Base-by-base conservation (phyloP, 2,329 filamentous ascomycete species). In the Capronia americana region DNA sequence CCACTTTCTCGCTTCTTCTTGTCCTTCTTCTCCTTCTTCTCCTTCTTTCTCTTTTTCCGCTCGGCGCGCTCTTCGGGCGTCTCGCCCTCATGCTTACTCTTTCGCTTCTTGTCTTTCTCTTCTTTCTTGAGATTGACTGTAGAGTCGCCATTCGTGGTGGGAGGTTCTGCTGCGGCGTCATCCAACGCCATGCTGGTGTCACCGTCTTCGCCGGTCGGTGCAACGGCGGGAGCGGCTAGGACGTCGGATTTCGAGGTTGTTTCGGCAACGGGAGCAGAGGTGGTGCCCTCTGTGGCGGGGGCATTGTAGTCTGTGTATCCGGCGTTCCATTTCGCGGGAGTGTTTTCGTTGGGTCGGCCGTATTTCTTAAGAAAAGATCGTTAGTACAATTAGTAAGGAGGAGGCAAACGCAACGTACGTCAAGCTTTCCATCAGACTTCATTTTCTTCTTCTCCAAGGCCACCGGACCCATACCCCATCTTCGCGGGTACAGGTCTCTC, bases 381-480 rank as follows among this genome's bases (percentile, higher is more conserved):
- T 38, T 41, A 34, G 55, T 60, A 60, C 50, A 57, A 30, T 38
- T 24, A 32, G 12, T 64, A 46, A 1, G 11, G 4, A 38, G 26
- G 44, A 12, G 23, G 46, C 23, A 12, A 61, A 30, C 11, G 34
- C 17, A 28, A 20, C 85, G 78, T 77, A 87, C 85, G 85, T 99
- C 95, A 67, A 99, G 90, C 83, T 97, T 97, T 80, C 95, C 95
- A 73, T 92, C 91, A 61, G 93, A 92, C 88, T 98, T 98, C 85
- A 99, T 89, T 88, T 98, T 97, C 91, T 99, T 99, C 89, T 99
- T 99, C 86, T 98, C 93, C 57, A 90, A 83, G 57, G 95, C 95
- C 67, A 94, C 90, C 61, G 95, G 94, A 69, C 95, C 95, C 77
- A 98, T 88, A 72, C 95, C 95, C 95, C 95, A 99, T 85, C 94